Evolutionary conservation across 225 moss, liverwort and hornwort species (phyloP), one percentile per base, ranked within the genome.

Genomic region (Polytrichum formosum): DNA sequence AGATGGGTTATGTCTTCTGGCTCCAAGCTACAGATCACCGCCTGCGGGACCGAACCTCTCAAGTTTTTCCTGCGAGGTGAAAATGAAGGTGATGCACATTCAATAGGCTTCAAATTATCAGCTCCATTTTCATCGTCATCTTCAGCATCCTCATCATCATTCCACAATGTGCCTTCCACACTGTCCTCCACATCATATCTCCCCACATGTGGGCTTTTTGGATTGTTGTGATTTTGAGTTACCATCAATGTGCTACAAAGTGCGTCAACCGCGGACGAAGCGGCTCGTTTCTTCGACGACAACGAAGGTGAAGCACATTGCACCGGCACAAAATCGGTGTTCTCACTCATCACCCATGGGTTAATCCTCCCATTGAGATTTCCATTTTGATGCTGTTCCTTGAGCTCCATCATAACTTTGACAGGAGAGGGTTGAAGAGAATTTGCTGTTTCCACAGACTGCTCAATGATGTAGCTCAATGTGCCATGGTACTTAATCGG

Each of bases 51-150:
- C 7, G 64, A 54, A 2, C 79, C 81, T 55, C 79, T 74, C 0
- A 75, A 0, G 55, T 19, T 79, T 59, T 75, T 87, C 66, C 75
- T 74, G 33, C 78, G 28, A 2, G 79, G 76, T 1, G 87, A 76
- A 67, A 87, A 84, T 18, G 87, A 81, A 2, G 87, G 87, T 0
- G 87, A 87, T 4, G 87, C 84, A 7, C 87, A 87, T 58, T 79
- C 83, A 8, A 87, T 81, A 22, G 84, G 87, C 46, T 75, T 84
- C 22, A 87, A 74, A 10, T 46, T 16, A 63, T 77, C 74, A 53
- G 74, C 64, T 26, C 74, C 84, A 71, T 77, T 81, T 1, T 55
- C 77, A 22, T 77, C 78, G 20, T 79, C 79, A 76, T 73, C 79
- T 7, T 74, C 76, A 29, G 37, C 59, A 46, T 37, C 64, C 18